Evolutionary conservation across 768 basidiomycete species (phyloP), one percentile per base, ranked within the genome.

Genomic region (Russula sp.): DNA sequence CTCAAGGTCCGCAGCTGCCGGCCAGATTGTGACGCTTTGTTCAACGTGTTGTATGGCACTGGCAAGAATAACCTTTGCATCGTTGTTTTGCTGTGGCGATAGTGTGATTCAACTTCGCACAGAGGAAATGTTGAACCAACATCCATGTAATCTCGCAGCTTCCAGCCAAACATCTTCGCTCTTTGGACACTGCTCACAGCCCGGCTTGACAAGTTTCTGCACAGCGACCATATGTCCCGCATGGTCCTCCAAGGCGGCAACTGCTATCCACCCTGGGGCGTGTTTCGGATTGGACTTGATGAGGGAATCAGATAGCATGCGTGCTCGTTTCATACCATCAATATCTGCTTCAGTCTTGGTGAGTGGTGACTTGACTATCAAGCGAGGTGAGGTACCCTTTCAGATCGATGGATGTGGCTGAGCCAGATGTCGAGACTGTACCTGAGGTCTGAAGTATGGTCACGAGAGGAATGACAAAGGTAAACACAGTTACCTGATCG

Each of bases 231-330:
- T 95, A 63, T 94, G 82, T 11, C 96, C 95, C 0, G 97, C 96
- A 68, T 98, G 94, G 67, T 97, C 94, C 74, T 99, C 97, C 56
- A 27, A 27, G 27, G 27, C 27, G 27, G 27, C 27, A 27, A 27
- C 27, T 0, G 97, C 97, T 63, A 99, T 98, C 97, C 97, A 99
- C 3, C 97, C 97, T 6, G 97, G 97, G 0, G 94, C 83, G 68
- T 98, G 97, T 71, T 98, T 98, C 0, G 94, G 94, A 75, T 99
- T 99, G n/a, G 91, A 94, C 71, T 97, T 95, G 69, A 96, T 94
- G 8, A 99, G 82, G 0, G 94, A 96, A 69, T 98, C 94, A 65
- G 98, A 93, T 11, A 99, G 81, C 83, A 95, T 94, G 27, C 97
- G 83, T 0, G 96, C 97, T 48, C 94, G 88, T 73, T 99, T 99